Base-by-base conservation (phyloP, 495 filamentous ascomycete species). In the Tuber borchii region DNA sequence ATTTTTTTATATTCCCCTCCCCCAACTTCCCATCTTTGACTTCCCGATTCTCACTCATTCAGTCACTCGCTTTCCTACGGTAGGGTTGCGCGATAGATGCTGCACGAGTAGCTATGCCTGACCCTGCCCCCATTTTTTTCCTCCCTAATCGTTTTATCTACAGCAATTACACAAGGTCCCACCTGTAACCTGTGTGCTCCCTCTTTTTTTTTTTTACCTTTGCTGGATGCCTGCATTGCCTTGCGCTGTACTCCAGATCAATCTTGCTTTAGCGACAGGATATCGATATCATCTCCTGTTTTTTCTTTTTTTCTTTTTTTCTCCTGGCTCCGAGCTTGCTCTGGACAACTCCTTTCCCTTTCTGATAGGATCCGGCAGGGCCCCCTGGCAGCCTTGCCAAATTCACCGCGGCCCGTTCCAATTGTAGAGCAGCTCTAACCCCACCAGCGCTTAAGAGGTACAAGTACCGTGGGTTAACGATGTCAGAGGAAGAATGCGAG, bases 201-300 rank as follows among this genome's bases (percentile, higher is more conserved):
- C 56, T 34, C 12, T 6, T 65, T 65, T 65, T 65, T 65, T 31
- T 6, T 17, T n/a, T 56, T 56, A 0, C 5, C 56, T 65, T 65
- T 65, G 12, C 56, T 65, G 26, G 56, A 34, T 65, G 56, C 56
- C 56, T 70, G 48, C 74, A 31, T 75, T 70, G 40, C 73, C 70
- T 79, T 79, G 77, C 44, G 22, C 75, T 74, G 68, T 43, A 43
- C 76, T 78, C 76, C 76, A 79, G 76, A 79, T 79, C 70, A 70
- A 78, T 72, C 73, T 46, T 71, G 70, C 74, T 79, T 73, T 79
- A 79, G 77, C 78, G 78, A 79, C 70, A 74, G 77, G 77, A 71
- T 76, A 71, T 75, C 71, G 77, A 78, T 79, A 74, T 40, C 69
- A 61, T 46, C 69, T 37, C 45, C 51, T 75, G 56, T 16, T 65